Percentiles rank a stretch among this genome's conserved stretches.
phyloP scores from a whole-genome alignment of 2,329 filamentous ascomycete species.

The Coniochaeta sp. region DNA sequence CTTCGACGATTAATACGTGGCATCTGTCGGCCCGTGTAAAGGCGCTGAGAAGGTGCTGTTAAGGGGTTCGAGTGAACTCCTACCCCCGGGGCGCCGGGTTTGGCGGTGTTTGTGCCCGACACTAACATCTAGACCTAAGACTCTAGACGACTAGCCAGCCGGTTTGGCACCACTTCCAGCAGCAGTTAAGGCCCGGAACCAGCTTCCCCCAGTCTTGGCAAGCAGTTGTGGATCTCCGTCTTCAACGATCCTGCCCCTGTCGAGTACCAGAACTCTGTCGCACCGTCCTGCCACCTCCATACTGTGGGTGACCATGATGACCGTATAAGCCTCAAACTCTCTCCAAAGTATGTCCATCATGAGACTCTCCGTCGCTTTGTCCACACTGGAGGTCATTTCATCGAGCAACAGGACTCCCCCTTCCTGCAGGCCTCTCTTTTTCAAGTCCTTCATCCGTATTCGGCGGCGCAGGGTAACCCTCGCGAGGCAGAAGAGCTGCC shows the following conservation, averaged over 20 bases:
- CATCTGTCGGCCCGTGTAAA: too few species aligned
- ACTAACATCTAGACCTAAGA: too few species aligned
- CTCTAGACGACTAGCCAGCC: too few species aligned
- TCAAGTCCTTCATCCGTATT: background rate
- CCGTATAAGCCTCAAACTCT: background rate
- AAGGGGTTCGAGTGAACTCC: too few species aligned
- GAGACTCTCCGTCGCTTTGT: slow-evolving; percentile 6
- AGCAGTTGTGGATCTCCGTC: background rate
- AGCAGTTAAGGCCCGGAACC: background rate
- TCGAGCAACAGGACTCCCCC: slow-evolving; percentile 9
- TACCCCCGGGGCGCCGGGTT: too few species aligned
- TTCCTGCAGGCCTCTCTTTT: background rate
- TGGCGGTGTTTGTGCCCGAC: too few species aligned
- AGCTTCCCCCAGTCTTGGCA: background rate
- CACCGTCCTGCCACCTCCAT: background rate
- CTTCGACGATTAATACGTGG: too few species aligned
- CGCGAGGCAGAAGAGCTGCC: slow-evolving; percentile 42
- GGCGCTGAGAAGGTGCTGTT: too few species aligned
- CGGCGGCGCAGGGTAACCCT: slow-evolving; percentile 33
- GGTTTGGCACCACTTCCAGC: background rate
- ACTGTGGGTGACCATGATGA: background rate
- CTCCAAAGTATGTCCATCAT: background rate
- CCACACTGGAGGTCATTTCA: slow-evolving; percentile 8
- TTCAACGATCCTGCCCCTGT: background rate
- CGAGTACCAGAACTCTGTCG: background rate